phyloP scores from a whole-genome alignment of 2,329 filamentous ascomycete genomes.

The Elsinoe arachidis region DNA sequence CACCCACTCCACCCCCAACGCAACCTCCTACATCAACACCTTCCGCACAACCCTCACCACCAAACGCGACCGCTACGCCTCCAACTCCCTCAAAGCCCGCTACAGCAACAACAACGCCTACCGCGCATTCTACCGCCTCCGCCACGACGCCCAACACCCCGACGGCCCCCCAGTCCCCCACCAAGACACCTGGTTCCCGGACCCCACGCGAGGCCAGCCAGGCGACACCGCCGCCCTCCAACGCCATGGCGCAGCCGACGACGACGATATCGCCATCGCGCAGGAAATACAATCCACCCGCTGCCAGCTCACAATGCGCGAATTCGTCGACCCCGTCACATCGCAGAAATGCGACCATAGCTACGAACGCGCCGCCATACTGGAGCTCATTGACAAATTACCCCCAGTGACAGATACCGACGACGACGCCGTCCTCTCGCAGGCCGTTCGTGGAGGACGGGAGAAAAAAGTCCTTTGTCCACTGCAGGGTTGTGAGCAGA shows the following conservation, averaged over 20 bases:
- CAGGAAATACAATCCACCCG: slow-evolving; percentile 56
- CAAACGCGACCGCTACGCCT: slow-evolving; percentile 34
- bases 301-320: slow-evolving; percentile 59
- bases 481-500: slow-evolving; percentile 53
- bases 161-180: slow-evolving; percentile 47
- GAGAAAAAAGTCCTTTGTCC: slow-evolving; percentile 49
- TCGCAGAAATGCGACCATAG: slow-evolving; percentile 61
- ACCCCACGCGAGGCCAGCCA: slow-evolving; percentile 33
- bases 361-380: slow-evolving; percentile 59
- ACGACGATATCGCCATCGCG: slow-evolving; percentile 61
- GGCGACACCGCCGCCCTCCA: slow-evolving; percentile 30
- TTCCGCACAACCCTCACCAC: slow-evolving; percentile 23
- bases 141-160: slow-evolving; percentile 52
- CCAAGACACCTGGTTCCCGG: slow-evolving; percentile 54
- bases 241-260: slow-evolving; percentile 43
- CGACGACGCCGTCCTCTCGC: background rate
- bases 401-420: background rate
- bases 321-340: slow-evolving; percentile 58
- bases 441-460: background rate
- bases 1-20: slow-evolving; percentile 26
- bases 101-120: slow-evolving; percentile 56
- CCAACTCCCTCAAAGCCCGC: slow-evolving; percentile 30
- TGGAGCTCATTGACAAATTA: slow-evolving; percentile 40
- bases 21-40: slow-evolving; percentile 29
- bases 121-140: slow-evolving; percentile 50